Evolutionary conservation across 805 yeast genomes (phyloP).

Genomic region (Wickerhamiella sergipiensis): DNA sequence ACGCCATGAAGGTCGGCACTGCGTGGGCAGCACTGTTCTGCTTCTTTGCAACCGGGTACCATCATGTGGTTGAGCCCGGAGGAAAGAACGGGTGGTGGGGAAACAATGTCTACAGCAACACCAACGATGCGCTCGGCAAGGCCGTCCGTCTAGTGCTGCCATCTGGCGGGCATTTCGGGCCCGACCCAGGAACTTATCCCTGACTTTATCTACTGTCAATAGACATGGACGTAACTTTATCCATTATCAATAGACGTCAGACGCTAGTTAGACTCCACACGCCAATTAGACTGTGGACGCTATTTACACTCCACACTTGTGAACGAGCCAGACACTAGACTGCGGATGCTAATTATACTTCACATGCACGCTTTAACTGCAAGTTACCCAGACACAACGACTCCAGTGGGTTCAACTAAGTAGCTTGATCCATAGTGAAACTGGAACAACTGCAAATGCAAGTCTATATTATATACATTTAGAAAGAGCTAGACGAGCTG

Average conservation of each 20-base stretch:
- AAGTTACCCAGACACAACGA: too few relatives aligned
- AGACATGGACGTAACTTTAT: too few relatives aligned
- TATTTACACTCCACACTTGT: too few relatives aligned
- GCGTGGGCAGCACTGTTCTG: slow-evolving; percentile 35
- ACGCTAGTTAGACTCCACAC: too few relatives aligned
- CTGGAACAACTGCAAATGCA: too few relatives aligned
- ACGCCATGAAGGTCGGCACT: slow-evolving; percentile 36
- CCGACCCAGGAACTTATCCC: neutral
- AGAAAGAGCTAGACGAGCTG: slow-evolving; percentile 50
- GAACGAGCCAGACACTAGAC: too few relatives aligned
- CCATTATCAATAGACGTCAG: too few relatives aligned
- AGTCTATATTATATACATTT: slow-evolving; percentile 15
- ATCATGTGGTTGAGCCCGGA: slow-evolving; percentile 23
- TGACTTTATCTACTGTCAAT: neutral
- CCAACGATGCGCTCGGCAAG: neutral
- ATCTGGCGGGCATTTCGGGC: slow-evolving; percentile 23
- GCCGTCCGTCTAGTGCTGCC: slow-evolving; percentile 13
- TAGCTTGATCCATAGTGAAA: too few relatives aligned
- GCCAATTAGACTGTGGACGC: too few relatives aligned
- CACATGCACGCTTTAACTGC: too few relatives aligned
- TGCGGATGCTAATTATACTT: too few relatives aligned
- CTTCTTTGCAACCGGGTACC: slow-evolving; percentile 29
- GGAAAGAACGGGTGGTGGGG: slow-evolving; percentile 34
- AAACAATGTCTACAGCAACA: slow-evolving; percentile 18
- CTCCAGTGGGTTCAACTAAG: too few relatives aligned